These are phyloP conservation scores for Cercospora berteroae DNA, from an alignment of 2,329 filamentous ascomycete species.

Conservation along the genomic window DNA sequence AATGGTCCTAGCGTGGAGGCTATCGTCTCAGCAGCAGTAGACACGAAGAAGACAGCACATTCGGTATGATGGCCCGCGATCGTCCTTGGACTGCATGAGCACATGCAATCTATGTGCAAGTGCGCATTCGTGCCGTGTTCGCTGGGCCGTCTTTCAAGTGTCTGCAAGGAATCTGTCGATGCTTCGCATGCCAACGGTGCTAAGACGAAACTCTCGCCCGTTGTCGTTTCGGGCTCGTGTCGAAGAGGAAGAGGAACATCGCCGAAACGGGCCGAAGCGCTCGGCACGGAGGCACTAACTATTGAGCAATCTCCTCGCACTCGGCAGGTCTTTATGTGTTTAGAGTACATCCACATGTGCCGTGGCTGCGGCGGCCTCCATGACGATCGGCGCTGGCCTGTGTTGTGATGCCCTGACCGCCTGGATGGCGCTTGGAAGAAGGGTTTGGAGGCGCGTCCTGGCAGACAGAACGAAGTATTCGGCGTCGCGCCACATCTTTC, in stretches of 20 bases:
- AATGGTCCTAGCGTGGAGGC: background rate
- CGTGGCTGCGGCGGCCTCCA: background rate
- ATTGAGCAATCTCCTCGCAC: background rate
- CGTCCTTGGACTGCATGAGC: background rate
- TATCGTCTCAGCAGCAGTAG: slow-evolving; percentile 2
- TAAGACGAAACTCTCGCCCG: background rate
- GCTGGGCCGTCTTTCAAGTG: background rate
- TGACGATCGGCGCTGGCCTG: background rate
- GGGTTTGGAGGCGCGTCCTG: background rate
- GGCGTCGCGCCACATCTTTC: background rate
- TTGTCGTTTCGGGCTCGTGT: background rate
- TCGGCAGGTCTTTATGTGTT: background rate
- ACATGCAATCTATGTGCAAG: background rate
- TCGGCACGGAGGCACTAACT: background rate
- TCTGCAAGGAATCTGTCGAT: slow-evolving; percentile 2
- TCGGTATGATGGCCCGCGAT: background rate
- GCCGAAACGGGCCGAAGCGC: background rate
- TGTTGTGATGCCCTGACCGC: background rate
- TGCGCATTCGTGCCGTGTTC: background rate
- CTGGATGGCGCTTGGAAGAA: background rate
- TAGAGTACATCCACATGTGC: background rate
- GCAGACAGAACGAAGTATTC: background rate
- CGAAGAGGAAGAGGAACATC: background rate
- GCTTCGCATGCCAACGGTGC: background rate
- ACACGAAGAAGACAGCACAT: background rate